Evolutionary conservation across 306 rosid species (phyloP).

Genomic region (Trifolium pratense): DNA sequence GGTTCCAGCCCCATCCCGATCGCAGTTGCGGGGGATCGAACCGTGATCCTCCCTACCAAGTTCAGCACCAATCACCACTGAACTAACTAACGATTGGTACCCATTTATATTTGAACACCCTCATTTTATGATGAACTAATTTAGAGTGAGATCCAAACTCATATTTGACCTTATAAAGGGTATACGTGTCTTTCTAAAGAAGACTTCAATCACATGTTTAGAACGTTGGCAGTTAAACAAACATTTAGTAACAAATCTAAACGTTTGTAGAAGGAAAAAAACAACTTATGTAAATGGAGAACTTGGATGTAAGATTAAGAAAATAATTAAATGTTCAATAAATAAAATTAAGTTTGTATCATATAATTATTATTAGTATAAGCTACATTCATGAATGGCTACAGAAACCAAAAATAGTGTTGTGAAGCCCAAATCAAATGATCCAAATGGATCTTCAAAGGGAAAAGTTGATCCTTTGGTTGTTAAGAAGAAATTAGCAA

Average conservation of each 20-base stretch:
- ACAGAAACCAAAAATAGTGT: slow-evolving; percentile 48
- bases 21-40: too few species aligned
- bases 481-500: slow-evolving; percentile 57
- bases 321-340: slow-evolving; percentile 13
- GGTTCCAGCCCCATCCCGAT: too few species aligned
- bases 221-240: background rate
- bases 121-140: too few species aligned
- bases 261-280: background rate
- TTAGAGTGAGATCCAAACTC: too few species aligned
- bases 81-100: too few species aligned
- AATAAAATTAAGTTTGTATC: slow-evolving; percentile 45
- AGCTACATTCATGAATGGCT: slow-evolving; percentile 55
- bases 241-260: background rate
- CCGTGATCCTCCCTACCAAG: too few species aligned
- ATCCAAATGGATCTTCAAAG: slow-evolving; percentile 63
- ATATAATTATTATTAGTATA: slow-evolving; percentile 8
- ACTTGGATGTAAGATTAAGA: background rate
- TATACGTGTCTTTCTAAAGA: background rate
- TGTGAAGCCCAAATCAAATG: slow-evolving; percentile 56
- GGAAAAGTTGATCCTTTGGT: background rate
- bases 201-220: background rate
- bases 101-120: too few species aligned
- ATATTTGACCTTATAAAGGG: background rate
- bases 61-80: too few species aligned
- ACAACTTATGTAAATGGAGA: background rate